These are phyloP conservation scores for Nicotiana attenuata DNA, from an alignment of 257 asterid genomes.

Conservation along the genomic window DNA sequence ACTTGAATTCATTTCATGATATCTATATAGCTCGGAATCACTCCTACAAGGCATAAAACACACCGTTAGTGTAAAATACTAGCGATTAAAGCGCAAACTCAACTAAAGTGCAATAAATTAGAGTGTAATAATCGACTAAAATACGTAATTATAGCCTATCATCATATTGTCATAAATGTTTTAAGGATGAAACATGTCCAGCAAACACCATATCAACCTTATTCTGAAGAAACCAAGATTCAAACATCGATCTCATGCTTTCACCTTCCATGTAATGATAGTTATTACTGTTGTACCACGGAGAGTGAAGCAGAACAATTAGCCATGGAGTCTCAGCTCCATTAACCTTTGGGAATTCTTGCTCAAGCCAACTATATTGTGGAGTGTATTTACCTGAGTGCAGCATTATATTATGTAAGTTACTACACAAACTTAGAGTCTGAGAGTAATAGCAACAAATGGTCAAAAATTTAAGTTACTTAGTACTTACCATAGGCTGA, in stretches of 20 bases:
- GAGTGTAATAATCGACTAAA: no score
- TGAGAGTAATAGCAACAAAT: neutral
- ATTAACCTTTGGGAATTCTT: conserved; percentile 39
- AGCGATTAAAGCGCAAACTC: no score
- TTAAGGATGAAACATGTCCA: conserved; percentile 30
- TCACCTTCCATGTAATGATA: conserved; percentile 60
- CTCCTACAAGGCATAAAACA: no score
- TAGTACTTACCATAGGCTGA: conserved; percentile 40
- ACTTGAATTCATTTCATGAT: no score
- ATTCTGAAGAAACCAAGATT: conserved; percentile 41
- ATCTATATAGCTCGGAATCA: no score
- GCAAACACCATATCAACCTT: conserved; percentile 48
- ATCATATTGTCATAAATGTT: no score
- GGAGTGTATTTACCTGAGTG: conserved; percentile 41
- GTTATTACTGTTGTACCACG: conserved; percentile 39
- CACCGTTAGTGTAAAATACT: no score
- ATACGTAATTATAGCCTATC: no score
- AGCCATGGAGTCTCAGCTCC: conserved; percentile 48
- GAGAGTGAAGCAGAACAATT: conserved; percentile 41
- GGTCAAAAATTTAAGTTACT: neutral
- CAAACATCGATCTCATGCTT: conserved; percentile 48
- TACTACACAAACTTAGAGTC: neutral
- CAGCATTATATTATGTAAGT: neutral
- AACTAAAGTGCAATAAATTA: no score
- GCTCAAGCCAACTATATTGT: conserved; percentile 38